Evolutionary conservation across 1,284 basidiomycete species (phyloP), one percentile per base, ranked within the genome.

Genomic region (Leccinum pachyderme): DNA sequence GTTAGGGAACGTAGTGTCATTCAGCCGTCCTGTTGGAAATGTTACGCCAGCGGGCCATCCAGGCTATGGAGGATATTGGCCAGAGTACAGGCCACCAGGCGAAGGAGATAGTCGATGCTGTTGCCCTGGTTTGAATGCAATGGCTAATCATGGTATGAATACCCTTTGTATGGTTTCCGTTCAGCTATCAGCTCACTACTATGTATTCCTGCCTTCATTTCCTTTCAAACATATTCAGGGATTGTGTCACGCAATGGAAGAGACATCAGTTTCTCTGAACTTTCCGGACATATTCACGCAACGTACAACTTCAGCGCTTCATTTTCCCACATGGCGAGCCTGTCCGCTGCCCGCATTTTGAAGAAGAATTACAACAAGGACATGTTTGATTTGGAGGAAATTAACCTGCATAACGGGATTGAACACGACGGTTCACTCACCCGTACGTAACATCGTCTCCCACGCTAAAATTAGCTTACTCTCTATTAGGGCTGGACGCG

Each of bases 111-210:
- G 86, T 61, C 75, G 88, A 18, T 80, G 78, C 61, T 78, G 80
- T 11, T 90, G 87, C 60, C 87, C 87, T 13, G 84, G 79, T 3
- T 69, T 90, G 58, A 90, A 90, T 60, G 83, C 86, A 0, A 73
- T 89, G 78, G 84, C 86, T 2, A 87, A 87, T 66, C 86, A 87
- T 60, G 86, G 85, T 86, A 59, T 43, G 78, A 62, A 33, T n/a
- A 8, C 32, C 25, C 28, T 27, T 32, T 28, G 5, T 18, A 1
- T 18, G 18, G 18, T 18, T 18, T 18, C 18, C 18, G 18, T 18
- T 18, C n/a, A n/a, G n/a, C 18, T 18, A 18, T 18, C 18, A 18
- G 18, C 32, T 33, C 7, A 15, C 32, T 33, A 7, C 13, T 33
- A 15, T 9, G 32, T 33, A 33, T 33, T 33, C 18, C 18, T 18